Evolutionary conservation across 805 yeast species (phyloP), one percentile per base, ranked within the genome.

Genomic region (Kazachstania viticola): DNA sequence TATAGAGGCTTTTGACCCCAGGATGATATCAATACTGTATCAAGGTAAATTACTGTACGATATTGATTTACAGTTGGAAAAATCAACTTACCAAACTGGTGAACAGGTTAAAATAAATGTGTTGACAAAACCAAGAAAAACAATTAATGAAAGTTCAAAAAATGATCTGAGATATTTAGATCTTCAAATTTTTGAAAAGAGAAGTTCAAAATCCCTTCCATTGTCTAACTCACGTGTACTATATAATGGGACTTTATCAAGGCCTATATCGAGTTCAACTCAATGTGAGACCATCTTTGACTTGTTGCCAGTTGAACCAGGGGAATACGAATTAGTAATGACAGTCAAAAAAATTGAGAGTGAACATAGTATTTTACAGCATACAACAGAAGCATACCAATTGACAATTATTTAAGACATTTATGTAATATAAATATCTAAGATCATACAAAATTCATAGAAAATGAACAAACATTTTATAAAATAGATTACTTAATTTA

Each of bases 291-390:
- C 58, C 3, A 59, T 51, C 2, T 58, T 73, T 19, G 63, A 62
- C 16, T 49, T 79, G 25, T 73, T 77, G 14, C 69, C 83, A 4
- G 58, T 87, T 24, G 87, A 80, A 33, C 65, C 66, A 28, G 97
- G 96, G 2, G 77, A 72, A 29, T 85, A 77, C 49, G 91, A 82
- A 50, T 77, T 94, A 79, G 83, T 87, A 1, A 48, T 43, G 2
- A 40, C 43, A 21, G 14, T 49, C 4, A 36, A 44, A 17, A 25
- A 31, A 24, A 16, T 21, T 5, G 21, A 22, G 11, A 33, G 31
- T 14, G 29, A 19, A 19, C 21, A n/a, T n/a, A n/a, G n/a, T n/a
- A n/a, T n/a, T n/a, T n/a, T n/a, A n/a, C n/a, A n/a, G n/a, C n/a
- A n/a, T n/a, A n/a, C n/a, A n/a, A n/a, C n/a, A n/a, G n/a, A n/a